Evolutionary conservation across 2,329 filamentous ascomycete species (phyloP).

Genomic region (Fusarium oligoseptatum): DNA sequence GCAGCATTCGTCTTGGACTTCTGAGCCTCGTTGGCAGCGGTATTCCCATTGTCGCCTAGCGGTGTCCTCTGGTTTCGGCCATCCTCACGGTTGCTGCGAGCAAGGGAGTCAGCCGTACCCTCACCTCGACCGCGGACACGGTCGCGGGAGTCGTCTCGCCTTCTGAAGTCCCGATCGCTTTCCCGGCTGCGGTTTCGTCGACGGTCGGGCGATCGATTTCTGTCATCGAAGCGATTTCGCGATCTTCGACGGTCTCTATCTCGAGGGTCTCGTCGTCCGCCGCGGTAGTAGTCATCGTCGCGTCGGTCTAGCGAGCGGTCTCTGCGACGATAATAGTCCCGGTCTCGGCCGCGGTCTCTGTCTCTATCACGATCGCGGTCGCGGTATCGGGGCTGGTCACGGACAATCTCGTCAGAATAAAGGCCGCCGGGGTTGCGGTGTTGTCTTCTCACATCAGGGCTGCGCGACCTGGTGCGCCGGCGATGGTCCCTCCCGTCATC

Average conservation of each 20-base stretch:
- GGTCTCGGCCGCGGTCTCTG: conserved; percentile 65
- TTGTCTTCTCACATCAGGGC: conserved; percentile 69
- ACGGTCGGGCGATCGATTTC: conserved; percentile 70
- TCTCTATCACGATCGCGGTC: conserved; percentile 64
- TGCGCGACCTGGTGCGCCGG: conserved; percentile 72
- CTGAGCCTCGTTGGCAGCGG: conserved; percentile 67
- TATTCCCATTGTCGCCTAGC: conserved; percentile 61
- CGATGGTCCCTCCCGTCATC: conserved; percentile 65
- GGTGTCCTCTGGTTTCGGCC: conserved; percentile 67
- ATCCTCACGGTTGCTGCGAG: conserved; percentile 75
- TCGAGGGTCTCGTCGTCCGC: conserved; percentile 68
- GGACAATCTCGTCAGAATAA: conserved; percentile 55
- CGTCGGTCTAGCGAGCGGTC: conserved; percentile 78
- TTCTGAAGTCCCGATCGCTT: conserved; percentile 72
- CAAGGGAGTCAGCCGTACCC: conserved; percentile 77
- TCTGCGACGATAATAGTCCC: conserved; percentile 73
- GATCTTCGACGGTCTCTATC: conserved; percentile 74
- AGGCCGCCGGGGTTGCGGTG: conserved; percentile 38
- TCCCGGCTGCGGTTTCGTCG: conserved; percentile 76
- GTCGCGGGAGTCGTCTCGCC: conserved; percentile 81
- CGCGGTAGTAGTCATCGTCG: conserved; percentile 75
- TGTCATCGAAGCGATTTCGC: conserved; percentile 69
- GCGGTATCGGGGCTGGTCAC: conserved; percentile 69
- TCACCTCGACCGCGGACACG: conserved; percentile 74
- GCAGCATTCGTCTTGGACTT: conserved; percentile 61